Conservation (phyloP, 23 red algal species). For the Gracilaria domingensis region DNA sequence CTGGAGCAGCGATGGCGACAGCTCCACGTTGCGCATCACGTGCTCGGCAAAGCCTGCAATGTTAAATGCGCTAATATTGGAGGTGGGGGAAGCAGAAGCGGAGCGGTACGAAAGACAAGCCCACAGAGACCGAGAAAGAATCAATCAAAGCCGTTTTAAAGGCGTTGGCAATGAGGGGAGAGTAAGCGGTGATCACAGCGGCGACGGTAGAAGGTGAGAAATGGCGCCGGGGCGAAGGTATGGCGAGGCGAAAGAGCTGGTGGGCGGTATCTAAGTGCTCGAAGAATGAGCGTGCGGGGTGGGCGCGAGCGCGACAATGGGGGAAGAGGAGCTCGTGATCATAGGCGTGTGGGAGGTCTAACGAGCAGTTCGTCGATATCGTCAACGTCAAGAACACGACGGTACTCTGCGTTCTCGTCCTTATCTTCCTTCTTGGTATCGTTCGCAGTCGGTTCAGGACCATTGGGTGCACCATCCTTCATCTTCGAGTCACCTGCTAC, state of each 20-base stretch:
- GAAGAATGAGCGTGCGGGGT: neutral
- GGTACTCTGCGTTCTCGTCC: slow-evolving; percentile 70
- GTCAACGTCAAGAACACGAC: slow-evolving; percentile 72
- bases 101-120: neutral
- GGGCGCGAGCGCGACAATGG: neutral
- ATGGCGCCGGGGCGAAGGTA: neutral
- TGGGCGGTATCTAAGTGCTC: neutral
- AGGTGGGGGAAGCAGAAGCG: neutral
- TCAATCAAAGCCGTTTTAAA: neutral
- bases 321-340: neutral
- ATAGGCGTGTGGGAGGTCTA: slow-evolving; percentile 48
- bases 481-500: slow-evolving; percentile 18
- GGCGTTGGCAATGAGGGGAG: too few species aligned
- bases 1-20: too few species aligned
- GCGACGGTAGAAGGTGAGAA: neutral
- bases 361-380: slow-evolving; percentile 93
- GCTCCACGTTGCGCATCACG: too few species aligned
- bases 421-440: slow-evolving; percentile 26
- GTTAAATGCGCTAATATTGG: neutral
- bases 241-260: neutral
- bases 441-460: slow-evolving; percentile 29
- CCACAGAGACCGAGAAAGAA: too few species aligned
- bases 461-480: slow-evolving; percentile 16
- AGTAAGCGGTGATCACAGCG: neutral
- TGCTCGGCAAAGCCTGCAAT: neutral